Base-by-base conservation (phyloP, 345 rosid genomes). In the Salix dunnii region DNA sequence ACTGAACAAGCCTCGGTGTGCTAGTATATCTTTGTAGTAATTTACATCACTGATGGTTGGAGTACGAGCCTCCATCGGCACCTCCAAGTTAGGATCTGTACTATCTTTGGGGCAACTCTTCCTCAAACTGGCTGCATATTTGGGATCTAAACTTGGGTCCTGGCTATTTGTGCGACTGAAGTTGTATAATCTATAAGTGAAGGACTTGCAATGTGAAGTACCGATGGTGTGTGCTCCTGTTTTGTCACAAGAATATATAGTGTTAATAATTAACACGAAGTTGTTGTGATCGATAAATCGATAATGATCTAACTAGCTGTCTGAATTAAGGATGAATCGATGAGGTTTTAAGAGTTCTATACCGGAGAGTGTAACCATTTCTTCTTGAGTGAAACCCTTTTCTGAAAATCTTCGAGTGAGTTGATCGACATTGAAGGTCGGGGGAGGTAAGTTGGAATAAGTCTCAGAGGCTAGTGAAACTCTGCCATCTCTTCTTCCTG, bases 401-500 rank as follows among this genome's bases (percentile, higher is more conserved):
- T 63, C 55, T 8, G 76, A 68, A 65, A 80, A 75, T 20, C 5
- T 51, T n/a, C 42, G 73, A 23, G 76, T 75, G 62, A 76, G 73
- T 23, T 80, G 76, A 28, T 43, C 38, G 46, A 76, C 73, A 38
- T 38, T 71, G 7, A 46, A 60, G 3, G 70, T 30, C 5, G 76
- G 83, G 23, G 70, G 8, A 55, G 77, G 77, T 23, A 80, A 31
- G 76, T 76, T 60, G 30, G 76, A 28, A 0, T 21, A 27, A 16
- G 79, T 60, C 20, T 88, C 90, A 0, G 88, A 84, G 31, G 88
- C 83, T 2, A 74, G 21, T 4, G 94, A 90, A 72, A 78, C 79
- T 77, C 68, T 81, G 3, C 91, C 94, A 35, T 90, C 94, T 80
- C 87, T 88, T 81, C 91, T 83, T 65, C 91, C 94, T 0, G 88